These are phyloP conservation scores for Trichosanthes truncata DNA, from an alignment of 306 rosid species.

Conservation along the genomic window DNA sequence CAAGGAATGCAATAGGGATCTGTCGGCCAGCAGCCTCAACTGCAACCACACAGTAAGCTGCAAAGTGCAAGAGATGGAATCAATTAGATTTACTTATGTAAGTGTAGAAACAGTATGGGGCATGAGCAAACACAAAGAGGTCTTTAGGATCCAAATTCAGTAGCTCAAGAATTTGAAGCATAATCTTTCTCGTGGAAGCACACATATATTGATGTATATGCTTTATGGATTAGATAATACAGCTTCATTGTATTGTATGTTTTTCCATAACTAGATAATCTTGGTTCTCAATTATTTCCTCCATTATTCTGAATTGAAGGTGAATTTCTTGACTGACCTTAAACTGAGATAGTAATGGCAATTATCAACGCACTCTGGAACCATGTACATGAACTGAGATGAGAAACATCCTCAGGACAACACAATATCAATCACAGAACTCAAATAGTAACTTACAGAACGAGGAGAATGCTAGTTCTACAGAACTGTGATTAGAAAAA, in stretches of 20 bases:
- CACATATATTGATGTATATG: neutral
- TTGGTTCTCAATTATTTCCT: neutral
- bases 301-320: neutral
- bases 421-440: neutral
- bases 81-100: neutral
- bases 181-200: neutral
- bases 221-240: neutral
- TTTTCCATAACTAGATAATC: neutral
- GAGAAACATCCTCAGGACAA: neutral
- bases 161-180: neutral
- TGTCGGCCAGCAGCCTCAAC: constrained; percentile 74
- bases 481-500: neutral
- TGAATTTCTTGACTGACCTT: neutral
- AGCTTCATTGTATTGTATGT: neutral
- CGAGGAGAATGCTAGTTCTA: neutral
- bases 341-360: neutral
- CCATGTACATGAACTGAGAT: neutral
- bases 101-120: neutral
- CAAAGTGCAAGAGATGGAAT: constrained; percentile 16
- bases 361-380: neutral
- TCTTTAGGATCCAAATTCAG: neutral
- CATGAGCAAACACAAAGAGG: neutral
- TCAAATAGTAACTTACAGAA: neutral
- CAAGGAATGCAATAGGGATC: constrained; percentile 81
- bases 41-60: constrained; percentile 89